Base-by-base conservation (phyloP, 2,329 filamentous ascomycete species). In the Daldinia sp. region DNA sequence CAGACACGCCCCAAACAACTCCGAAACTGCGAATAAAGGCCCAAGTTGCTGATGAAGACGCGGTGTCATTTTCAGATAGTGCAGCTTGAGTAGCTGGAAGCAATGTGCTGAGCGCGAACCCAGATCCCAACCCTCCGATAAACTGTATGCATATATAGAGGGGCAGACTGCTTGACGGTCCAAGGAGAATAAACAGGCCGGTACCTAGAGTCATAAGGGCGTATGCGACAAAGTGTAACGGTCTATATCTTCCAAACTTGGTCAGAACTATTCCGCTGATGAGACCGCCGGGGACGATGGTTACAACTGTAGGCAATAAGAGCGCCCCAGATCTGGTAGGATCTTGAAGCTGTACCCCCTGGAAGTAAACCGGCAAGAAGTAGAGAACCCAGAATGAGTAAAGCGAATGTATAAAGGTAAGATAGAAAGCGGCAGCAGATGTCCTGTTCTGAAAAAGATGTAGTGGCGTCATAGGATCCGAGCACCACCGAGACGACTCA, bases 251-350 rank as follows among this genome's bases (percentile, higher is more conserved):
- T 0, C 81, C 81, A 44, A 73, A 78, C 7, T 72, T 76, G 0
- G 76, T 74, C 6, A 84, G 72, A 0, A 78, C 57, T 0, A 79
- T 58, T 0, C 76, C 78, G 0, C 73, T 76, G 9, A 79, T 15
- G 1, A 75, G 69, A 1, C 76, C 68, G 12, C 75, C 70, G 0
- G 79, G 76, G 18, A 81, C 71, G 1, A 73, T 74, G 10, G 78
- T 74, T 0, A 79, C 60, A 0, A 77, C 74, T 0, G 74, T 70
- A 42, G 78, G 60, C 2, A 72, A 20, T 18, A 74, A 60, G 13
- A 53, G 23, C 1, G 92, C 86, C 42, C 90, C 90, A 5, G 86
- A 88, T 12, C 88, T 79, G 54, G 90, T 85, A 0, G 90, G 88
- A 0, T 82, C 82, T 1, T 85, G 86, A 61, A 88, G 82, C 57